Evolutionary conservation across 208 protist genomes (phyloP).

Genomic region (Acanthamoeba royreba): DNA sequence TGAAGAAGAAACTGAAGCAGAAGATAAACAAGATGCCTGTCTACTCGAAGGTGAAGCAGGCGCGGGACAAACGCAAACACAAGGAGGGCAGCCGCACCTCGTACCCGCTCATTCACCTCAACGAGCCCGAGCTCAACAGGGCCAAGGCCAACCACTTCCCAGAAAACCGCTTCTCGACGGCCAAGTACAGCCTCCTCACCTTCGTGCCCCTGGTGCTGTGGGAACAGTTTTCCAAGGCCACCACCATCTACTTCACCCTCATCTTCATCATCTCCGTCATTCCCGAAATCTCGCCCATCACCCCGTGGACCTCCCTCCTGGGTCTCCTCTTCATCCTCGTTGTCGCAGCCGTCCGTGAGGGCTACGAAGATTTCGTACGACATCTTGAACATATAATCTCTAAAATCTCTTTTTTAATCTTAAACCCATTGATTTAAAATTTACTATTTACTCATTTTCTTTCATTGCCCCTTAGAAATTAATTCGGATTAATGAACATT

Average conservation of each 20-base stretch:
- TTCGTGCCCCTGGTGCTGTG: slow-evolving; percentile 94
- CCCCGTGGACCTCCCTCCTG: slow-evolving; percentile 87
- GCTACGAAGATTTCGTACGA: slow-evolving; percentile 92
- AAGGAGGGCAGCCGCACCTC: background rate
- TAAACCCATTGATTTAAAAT: background rate
- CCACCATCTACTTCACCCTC: slow-evolving; percentile 96
- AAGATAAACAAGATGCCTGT: background rate
- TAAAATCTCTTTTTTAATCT: background rate
- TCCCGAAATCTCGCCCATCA: slow-evolving; percentile 87
- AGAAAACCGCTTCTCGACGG: slow-evolving; percentile 70
- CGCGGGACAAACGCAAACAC: background rate
- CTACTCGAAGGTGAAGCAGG: background rate
- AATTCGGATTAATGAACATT: background rate
- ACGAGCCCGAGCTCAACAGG: background rate
- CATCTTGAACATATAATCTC: too few relatives aligned
- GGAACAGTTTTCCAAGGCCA: slow-evolving; percentile 92
- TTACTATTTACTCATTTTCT: background rate
- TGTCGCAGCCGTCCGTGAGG: slow-evolving; percentile 92
- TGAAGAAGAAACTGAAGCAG: background rate
- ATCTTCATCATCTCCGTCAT: slow-evolving; percentile 90
- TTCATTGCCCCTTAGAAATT: background rate
- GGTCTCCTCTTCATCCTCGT: slow-evolving; percentile 91
- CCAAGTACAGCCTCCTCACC: slow-evolving; percentile 92
- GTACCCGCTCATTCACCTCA: background rate
- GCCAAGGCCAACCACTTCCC: background rate